These are phyloP conservation scores for Pseudocercospora musae DNA, from an alignment of 2,329 filamentous ascomycete genomes.

Conservation along the genomic window DNA sequence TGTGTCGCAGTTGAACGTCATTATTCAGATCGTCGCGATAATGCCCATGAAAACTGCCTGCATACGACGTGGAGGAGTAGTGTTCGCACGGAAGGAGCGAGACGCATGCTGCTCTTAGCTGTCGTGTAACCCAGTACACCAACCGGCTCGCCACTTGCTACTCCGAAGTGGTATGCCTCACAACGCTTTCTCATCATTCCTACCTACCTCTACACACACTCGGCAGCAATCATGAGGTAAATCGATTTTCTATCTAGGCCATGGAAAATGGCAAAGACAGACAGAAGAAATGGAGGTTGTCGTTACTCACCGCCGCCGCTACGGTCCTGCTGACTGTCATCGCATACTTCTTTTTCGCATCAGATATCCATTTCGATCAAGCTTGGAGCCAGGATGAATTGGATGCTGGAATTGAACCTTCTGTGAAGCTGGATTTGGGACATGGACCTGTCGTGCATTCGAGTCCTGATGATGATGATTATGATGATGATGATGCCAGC, in stretches of 20 bases:
- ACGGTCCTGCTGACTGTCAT: neutral
- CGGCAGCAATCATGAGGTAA: too few relatives aligned
- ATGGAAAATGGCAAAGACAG: neutral
- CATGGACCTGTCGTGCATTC: constrained; percentile 1
- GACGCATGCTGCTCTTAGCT: neutral
- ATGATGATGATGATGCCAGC: constrained; percentile 4
- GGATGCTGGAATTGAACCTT: neutral
- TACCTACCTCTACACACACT: too few relatives aligned
- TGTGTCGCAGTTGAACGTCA: neutral
- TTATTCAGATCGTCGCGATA: neutral
- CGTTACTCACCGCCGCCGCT: neutral
- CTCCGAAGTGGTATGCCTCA: neutral
- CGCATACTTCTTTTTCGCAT: neutral
- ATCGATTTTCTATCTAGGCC: too few relatives aligned
- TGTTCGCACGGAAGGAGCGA: neutral
- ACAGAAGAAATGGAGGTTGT: neutral
- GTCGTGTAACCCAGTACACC: neutral
- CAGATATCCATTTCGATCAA: neutral
- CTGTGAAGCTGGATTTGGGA: neutral
- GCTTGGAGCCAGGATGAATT: neutral
- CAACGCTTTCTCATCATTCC: neutral
- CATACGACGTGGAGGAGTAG: neutral
- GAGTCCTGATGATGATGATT: neutral
- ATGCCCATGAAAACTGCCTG: neutral
- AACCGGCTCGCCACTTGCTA: neutral